Base-by-base conservation (phyloP, 1,139 yeast genomes). In the Yamadazyma dushanensis region DNA sequence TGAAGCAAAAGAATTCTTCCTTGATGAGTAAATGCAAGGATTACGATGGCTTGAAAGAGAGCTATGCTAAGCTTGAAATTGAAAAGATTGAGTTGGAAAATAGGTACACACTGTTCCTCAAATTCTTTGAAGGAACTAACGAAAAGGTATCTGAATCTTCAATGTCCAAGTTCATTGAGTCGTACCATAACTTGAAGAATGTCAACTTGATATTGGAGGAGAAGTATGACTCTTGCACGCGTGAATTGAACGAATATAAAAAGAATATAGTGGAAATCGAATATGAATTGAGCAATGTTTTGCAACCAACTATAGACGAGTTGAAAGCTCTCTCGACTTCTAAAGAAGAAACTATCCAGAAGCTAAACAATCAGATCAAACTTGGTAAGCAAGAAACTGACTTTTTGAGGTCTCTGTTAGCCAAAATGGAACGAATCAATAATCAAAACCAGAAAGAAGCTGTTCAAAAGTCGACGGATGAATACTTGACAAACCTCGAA, bases 331-430 rank as follows among this genome's bases (percentile, higher is more conserved):
- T 56, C 59, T 15, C 53, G 32, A 50, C 45, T 40, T 52, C 49
- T 18, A 63, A 58, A 54, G 57, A 61, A 41, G 61, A 57, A 40
- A 37, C 63, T 41, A 50, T 63, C 41, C 53, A 63, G 37, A 59
- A 80, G 43, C 54, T 79, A 16, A 80, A 80, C 39, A 70, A 76
- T 37, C 83, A 78, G 42, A 71, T 70, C 37, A 54, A 64, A 2
- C 60, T 83, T 31, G 73, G 80, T n/a, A 49, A 60, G n/a, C 78
- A 77, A 44, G 94, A 85, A 51, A 73, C 81, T 19, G 76, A 69
- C 37, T 70, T 80, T 39, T 59, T 85, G 37, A 63, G 88, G 43
- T 70, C 67, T 29, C 66, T 61, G 54, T 49, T 70, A 34, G 57
- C 60, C 30, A 59, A 59, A 39, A 43, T 63, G 37, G 72, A 69